These are phyloP conservation scores for Chaetomium sp. DNA, from an alignment of 2,329 filamentous ascomycete genomes.

Conservation along the genomic window DNA sequence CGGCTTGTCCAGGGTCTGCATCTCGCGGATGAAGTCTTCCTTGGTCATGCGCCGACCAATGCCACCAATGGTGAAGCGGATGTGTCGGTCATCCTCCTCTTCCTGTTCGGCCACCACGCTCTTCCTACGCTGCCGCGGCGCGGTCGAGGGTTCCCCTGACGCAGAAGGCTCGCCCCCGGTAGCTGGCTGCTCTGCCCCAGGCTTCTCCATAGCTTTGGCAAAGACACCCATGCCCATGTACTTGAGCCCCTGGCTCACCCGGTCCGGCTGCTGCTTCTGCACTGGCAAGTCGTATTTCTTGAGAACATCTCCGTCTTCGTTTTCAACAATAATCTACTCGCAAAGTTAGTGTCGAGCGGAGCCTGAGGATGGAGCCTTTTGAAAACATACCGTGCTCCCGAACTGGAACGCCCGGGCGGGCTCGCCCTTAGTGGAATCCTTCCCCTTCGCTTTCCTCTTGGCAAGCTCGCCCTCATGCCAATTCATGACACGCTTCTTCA, in stretches of 20 bases:
- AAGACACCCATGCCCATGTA: slow-evolving; percentile 48
- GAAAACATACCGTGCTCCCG: slow-evolving; percentile 61
- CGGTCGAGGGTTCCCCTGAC: slow-evolving; percentile 25
- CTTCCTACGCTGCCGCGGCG: slow-evolving; percentile 33
- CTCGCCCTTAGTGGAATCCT: slow-evolving; percentile 52
- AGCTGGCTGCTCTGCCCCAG: slow-evolving; percentile 26
- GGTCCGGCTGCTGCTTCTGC: slow-evolving; percentile 37
- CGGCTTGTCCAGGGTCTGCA: slow-evolving; percentile 64
- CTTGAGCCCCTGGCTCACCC: slow-evolving; percentile 43
- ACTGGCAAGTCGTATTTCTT: slow-evolving; percentile 72
- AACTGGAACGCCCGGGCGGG: slow-evolving; percentile 81
- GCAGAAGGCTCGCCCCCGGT: slow-evolving; percentile 13
- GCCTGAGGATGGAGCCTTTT: too few relatives aligned
- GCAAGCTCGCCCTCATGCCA: slow-evolving; percentile 55
- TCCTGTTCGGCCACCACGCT: slow-evolving; percentile 36
- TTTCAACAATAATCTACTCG: slow-evolving; percentile 68
- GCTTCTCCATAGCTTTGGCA: slow-evolving; percentile 36
- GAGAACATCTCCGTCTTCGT: slow-evolving; percentile 78
- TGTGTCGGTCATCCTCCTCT: slow-evolving; percentile 61
- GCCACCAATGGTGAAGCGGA: slow-evolving; percentile 70
- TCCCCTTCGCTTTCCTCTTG: slow-evolving; percentile 54
- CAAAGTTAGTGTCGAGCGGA: slow-evolving; percentile 25
- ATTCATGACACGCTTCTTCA: slow-evolving; percentile 46
- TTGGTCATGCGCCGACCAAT: slow-evolving; percentile 72
- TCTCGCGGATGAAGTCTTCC: slow-evolving; percentile 69